Percentiles rank a stretch among this genome's conserved stretches.
Evolutionary conservation across 2,329 filamentous ascomycete genomes (phyloP).

Genomic region (Trichoderma semiorbis): DNA sequence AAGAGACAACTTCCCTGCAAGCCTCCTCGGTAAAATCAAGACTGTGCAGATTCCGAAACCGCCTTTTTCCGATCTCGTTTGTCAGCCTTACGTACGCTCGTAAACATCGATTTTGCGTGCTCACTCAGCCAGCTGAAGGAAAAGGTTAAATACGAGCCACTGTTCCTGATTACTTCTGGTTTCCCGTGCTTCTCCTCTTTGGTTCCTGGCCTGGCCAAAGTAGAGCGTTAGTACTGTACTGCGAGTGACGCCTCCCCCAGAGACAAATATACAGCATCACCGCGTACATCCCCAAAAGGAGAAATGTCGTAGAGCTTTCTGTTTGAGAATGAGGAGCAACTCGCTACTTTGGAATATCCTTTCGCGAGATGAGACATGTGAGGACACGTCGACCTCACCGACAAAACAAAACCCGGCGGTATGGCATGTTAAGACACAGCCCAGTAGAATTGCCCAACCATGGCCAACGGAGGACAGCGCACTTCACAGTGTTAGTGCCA

Average conservation of each 20-base stretch:
- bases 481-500: slow-evolving; percentile 3
- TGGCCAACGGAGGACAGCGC: background rate
- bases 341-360: background rate
- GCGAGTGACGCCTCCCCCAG: background rate
- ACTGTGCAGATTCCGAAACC: background rate
- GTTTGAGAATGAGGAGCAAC: background rate
- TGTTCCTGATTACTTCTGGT: slow-evolving; percentile 11
- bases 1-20: slow-evolving; percentile 1
- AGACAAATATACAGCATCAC: background rate
- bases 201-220: background rate
- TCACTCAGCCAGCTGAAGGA: slow-evolving; percentile 2
- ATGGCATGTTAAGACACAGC: background rate
- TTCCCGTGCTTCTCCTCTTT: slow-evolving; percentile 2
- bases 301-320: background rate
- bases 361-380: slow-evolving; percentile 1
- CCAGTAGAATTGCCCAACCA: background rate
- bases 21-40: slow-evolving; percentile 3
- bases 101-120: slow-evolving; percentile 11
- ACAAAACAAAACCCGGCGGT: background rate
- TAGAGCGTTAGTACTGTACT: background rate
- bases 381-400: background rate
- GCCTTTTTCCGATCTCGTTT: background rate
- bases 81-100: slow-evolving; percentile 16
- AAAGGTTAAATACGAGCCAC: slow-evolving; percentile 15
- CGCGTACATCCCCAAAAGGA: background rate